Evolutionary conservation across 2,329 filamentous ascomycete species (phyloP), one percentile per base, ranked within the genome.

Genomic region (Pseudogymnoascus sp.): DNA sequence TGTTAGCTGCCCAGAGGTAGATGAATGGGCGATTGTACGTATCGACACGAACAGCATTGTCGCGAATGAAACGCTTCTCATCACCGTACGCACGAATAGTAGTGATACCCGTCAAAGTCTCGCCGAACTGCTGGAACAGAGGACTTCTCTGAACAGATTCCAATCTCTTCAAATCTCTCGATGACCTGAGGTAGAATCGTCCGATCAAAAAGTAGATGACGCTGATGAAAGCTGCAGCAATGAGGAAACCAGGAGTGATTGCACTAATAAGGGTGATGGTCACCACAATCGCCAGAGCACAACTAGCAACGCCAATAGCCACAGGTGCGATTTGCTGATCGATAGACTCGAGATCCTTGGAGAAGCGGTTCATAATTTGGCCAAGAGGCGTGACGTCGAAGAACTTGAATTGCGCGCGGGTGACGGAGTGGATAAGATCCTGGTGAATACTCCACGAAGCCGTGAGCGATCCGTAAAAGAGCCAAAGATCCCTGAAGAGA

Each of bases 291-390:
- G 81, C 84, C 65, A 88, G 77, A 1, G 79, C 82, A 69, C 84
- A 88, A n/a, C 80, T 82, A 75, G 88, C 84, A 61, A 88, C 83
- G 62, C 85, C 84, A 69, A 97, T 93, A 21, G 95, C 93, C 42
- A 96, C 87, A 2, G 93, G 91, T 0, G 95, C 93, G 64, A 99
- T 90, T 75, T 99, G 95, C 74, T 99, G 95, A 69, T 99, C 95
- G 18, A 99, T 83, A 10, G 92, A 87, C 74, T 99, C 93, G 12
- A 99, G 84, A 74, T 99, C 95, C 76, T 97, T 97, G 74, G 93
- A 97, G 78, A 99, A 99, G 18, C 95, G 87, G 76, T 99, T 99
- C 88, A 97, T 97, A 71, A 99, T 82, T 76, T 97, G 93, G 11
- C 95, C 95, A 0, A 97, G 84, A 2, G 95, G 95, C 0, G 95